Evolutionary conservation across 768 basidiomycete species (phyloP).

Genomic region (Plicaturopsis crispa): DNA sequence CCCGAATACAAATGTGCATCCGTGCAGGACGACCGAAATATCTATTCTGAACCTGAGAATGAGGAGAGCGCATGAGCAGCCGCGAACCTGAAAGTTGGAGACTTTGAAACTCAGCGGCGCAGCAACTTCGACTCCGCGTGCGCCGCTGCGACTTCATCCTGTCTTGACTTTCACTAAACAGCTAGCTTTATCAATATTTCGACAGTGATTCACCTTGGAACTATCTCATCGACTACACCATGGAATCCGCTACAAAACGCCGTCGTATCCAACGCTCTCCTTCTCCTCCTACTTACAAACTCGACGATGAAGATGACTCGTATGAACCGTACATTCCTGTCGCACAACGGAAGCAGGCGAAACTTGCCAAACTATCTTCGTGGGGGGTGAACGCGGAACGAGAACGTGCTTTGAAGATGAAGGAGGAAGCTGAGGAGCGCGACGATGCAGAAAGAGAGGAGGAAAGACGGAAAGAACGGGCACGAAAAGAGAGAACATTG

Average conservation of each 20-base stretch:
- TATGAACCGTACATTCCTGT: slow-evolving; percentile 89
- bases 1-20: too few relatives aligned
- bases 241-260: slow-evolving; percentile 38
- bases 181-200: too few relatives aligned
- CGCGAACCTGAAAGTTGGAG: too few relatives aligned
- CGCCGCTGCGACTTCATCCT: too few relatives aligned
- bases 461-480: slow-evolving; percentile 64
- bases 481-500: slow-evolving; percentile 79
- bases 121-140: too few relatives aligned
- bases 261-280: slow-evolving; percentile 48
- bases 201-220: too few relatives aligned
- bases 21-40: too few relatives aligned
- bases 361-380: slow-evolving; percentile 67
- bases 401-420: slow-evolving; percentile 32
- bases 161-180: too few relatives aligned
- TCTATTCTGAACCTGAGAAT: too few relatives aligned
- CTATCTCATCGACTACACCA: too few relatives aligned
- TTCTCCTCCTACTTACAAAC: slow-evolving; percentile 48
- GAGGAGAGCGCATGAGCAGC: too few relatives aligned
- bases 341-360: slow-evolving; percentile 74
- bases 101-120: too few relatives aligned
- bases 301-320: slow-evolving; percentile 51
- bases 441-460: slow-evolving; percentile 78
- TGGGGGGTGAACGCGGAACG: slow-evolving; percentile 50
- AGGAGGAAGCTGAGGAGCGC: slow-evolving; percentile 53